Base-by-base conservation (phyloP, 805 yeast species). In the Nakazawaea wyomingensis region DNA sequence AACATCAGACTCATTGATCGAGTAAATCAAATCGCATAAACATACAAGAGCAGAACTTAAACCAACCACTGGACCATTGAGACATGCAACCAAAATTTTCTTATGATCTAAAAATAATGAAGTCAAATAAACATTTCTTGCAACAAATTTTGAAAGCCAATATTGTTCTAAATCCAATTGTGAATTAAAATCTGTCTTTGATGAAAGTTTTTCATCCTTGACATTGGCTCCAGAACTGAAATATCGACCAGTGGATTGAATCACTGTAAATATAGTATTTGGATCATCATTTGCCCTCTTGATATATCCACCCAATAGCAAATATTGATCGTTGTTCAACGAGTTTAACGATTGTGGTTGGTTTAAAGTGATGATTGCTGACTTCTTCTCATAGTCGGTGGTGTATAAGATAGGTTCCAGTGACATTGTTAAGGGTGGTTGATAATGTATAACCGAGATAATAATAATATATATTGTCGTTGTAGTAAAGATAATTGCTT, bases 41-140 rank as follows among this genome's bases (percentile, higher is more conserved):
- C 82, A 75, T 10, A 86, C 80, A 41, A 88, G 60, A 0, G 89
- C 88, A 2, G 90, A 78, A 26, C 80, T 68, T 46, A 88, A 70
- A 0, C 96, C 96, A 46, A 88, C 74, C 4, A 79, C 95, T 0
- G 96, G 96, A 0, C 96, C 96, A 57, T 88, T 88, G 45, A 88
- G 68, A 3, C 88, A 90, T 34, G 78, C 76, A 21, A 80, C 80
- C 29, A 88, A 64, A 7, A 86, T 68, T 57, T 88, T 88, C 8
- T 71, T 62, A 61, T 88, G 96, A 53, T 78, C 74, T 49, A 77
- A 75, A 57, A 85, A 78, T 30, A 82, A 67, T 49, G 79, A 75
- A 4, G 93, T 80, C 43, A 88, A 62, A 54, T 72, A 80, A 21
- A 80, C 72, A 59, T 88, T 88, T 54, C 88, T 76, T 4, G 88